Base-by-base conservation (phyloP, 2,329 filamentous ascomycete species). In the Zopfia rhizophila region DNA sequence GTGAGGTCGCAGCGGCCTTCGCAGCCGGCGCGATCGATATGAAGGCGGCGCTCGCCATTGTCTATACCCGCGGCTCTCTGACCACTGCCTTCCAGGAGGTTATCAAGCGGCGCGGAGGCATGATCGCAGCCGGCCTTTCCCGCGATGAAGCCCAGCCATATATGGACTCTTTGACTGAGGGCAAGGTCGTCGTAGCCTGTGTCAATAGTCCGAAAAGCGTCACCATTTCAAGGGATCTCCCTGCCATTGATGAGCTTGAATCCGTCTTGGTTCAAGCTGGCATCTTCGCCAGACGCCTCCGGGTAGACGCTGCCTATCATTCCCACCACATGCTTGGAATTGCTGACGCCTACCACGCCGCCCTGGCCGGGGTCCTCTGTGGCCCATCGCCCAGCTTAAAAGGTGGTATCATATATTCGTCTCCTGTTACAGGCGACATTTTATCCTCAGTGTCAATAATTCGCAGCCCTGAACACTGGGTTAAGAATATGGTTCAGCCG, bases 401-500 rank as follows among this genome's bases (percentile, higher is more conserved):
- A n/a, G n/a, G n/a, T n/a, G n/a, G n/a, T n/a, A 37, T 43, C 35
- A 11, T 45, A 35, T 6, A 36, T 35, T 3, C n/a, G 4, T 16
- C 21, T 3, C 18, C 13, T 12, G n/a, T 40, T 4, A 7, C 11
- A 7, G 3, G 11, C 3, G 13, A 33, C 3, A 14, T 7, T 19
- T 16, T 36, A 3, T 35, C n/a, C n/a, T n/a, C n/a, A n/a, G n/a
- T n/a, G 3, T 7, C 11, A 5, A 31, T 17, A 7, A 30, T 33
- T 3, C 17, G 28, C n/a, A 33, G 16, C 12, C n/a, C 29, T 3
- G 18, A 14, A 10, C 38, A 74, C 45, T 74, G 71, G 70, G 46
- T 63, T 4, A 46, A 60, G 8, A 75, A 74, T 48, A 70, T 71
- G 54, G 32, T 72, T 5, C 61, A 50, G 2, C 67, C 66, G 5